Evolutionary conservation across 2,329 filamentous ascomycete genomes (phyloP).

Genomic region (Phialocephala sp.): DNA sequence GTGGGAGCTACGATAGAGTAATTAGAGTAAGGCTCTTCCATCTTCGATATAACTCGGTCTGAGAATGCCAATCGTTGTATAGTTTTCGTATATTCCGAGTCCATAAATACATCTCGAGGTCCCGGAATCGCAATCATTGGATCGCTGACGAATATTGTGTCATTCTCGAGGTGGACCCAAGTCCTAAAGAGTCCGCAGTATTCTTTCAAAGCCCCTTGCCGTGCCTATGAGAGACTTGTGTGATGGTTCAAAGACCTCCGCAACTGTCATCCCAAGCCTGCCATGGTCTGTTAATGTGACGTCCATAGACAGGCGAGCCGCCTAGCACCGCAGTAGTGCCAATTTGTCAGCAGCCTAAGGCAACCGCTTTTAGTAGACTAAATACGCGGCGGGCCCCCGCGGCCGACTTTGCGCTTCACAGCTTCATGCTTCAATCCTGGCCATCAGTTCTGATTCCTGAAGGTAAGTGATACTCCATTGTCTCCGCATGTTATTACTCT

Average conservation of each 20-base stretch:
- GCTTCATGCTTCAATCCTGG: neutral
- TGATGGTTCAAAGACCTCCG: slow-evolving; percentile 22
- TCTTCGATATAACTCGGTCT: neutral
- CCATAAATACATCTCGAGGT: slow-evolving; percentile 17
- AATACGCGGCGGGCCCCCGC: neutral
- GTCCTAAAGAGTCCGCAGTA: slow-evolving; percentile 26
- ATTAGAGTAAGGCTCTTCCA: neutral
- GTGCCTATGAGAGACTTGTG: slow-evolving; percentile 26
- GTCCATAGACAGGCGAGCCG: neutral
- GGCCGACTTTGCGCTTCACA: neutral
- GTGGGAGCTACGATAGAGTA: neutral
- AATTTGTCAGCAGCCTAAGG: neutral
- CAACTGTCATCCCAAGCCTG: slow-evolving; percentile 21
- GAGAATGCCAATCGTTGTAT: slow-evolving; percentile 25
- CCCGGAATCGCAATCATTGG: slow-evolving; percentile 13
- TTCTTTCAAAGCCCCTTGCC: slow-evolving; percentile 23
- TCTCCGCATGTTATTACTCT: neutral
- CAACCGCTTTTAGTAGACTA: neutral
- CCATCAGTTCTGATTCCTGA: neutral
- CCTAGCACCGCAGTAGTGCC: neutral
- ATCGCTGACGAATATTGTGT: slow-evolving; percentile 33
- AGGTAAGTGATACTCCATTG: neutral
- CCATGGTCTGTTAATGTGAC: slow-evolving; percentile 20
- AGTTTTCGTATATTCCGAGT: slow-evolving; percentile 15
- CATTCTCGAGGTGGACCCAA: slow-evolving; percentile 25